phyloP scores from a whole-genome alignment of 2,329 filamentous ascomycete species.

The Helminthosporium solani region DNA sequence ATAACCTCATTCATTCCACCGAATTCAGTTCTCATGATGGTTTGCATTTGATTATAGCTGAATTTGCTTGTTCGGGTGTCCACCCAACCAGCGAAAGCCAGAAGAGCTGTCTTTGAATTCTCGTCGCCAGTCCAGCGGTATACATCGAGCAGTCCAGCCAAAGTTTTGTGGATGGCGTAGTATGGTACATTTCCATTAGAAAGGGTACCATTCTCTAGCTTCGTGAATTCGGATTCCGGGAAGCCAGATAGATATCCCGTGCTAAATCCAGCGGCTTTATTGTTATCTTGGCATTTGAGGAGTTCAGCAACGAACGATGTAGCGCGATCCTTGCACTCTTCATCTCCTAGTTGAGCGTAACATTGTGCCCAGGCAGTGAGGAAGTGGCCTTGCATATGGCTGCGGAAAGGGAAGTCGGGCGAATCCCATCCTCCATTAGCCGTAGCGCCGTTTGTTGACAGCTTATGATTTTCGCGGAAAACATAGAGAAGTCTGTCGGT shows the following conservation, averaged over 20 bases:
- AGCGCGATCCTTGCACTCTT: conserved; percentile 49
- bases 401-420: conserved; percentile 56
- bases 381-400: conserved; percentile 54
- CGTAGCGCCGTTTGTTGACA: conserved; percentile 50
- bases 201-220: conserved; percentile 48
- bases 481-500: conserved; percentile 52
- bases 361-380: conserved; percentile 55
- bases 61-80: conserved; percentile 49
- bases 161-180: conserved; percentile 57
- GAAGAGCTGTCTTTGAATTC: conserved; percentile 47
- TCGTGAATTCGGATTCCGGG: conserved; percentile 53
- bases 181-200: conserved; percentile 56
- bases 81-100: conserved; percentile 52
- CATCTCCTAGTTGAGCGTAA: conserved; percentile 48
- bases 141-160: conserved; percentile 54
- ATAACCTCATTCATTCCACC: conserved; percentile 58
- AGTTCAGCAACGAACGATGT: conserved; percentile 50
- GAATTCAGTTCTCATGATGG: conserved; percentile 52
- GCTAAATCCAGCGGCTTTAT: conserved; percentile 47
- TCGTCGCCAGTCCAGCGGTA: conserved; percentile 49
- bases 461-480: conserved; percentile 50
- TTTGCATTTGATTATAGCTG: conserved; percentile 50
- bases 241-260: conserved; percentile 55
- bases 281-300: conserved; percentile 55
- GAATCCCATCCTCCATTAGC: conserved; percentile 56